These are phyloP conservation scores for Cyberlindnera maclurae DNA, from an alignment of 805 yeast genomes.

Conservation along the genomic window DNA sequence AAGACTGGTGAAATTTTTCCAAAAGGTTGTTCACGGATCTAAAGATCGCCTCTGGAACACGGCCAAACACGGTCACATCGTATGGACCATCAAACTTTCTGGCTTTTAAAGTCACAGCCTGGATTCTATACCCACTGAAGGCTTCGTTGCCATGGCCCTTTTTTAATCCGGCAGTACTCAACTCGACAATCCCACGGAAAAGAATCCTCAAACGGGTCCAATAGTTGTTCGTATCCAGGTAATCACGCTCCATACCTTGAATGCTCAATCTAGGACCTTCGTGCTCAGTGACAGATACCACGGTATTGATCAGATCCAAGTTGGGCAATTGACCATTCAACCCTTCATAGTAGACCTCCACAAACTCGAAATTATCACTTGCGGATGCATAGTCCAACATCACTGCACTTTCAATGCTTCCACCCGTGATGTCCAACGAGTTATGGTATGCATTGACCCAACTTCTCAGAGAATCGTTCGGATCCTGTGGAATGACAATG, in stretches of 20 bases:
- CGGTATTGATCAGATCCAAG: constrained; percentile 80
- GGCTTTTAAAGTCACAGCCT: constrained; percentile 77
- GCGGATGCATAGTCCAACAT: constrained; percentile 69
- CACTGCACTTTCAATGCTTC: constrained; percentile 86
- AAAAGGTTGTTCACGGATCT: constrained; percentile 85
- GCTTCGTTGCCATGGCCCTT: constrained; percentile 74
- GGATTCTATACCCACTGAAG: constrained; percentile 94
- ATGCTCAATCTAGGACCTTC: constrained; percentile 68
- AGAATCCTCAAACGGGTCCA: constrained; percentile 51
- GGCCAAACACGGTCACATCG: constrained; percentile 88
- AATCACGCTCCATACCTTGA: constrained; percentile 47
- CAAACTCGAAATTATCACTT: constrained; percentile 60
- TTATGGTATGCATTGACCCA: constrained; percentile 97
- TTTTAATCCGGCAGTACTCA: constrained; percentile 65
- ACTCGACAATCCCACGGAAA: constrained; percentile 55
- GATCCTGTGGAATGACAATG: constrained; percentile 72
- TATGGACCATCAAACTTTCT: constrained; percentile 45
- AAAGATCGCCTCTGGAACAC: constrained; percentile 80
- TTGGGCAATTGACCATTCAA: constrained; percentile 95
- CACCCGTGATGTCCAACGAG: constrained; percentile 79
- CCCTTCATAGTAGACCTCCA: constrained; percentile 79
- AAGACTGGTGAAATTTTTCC: constrained; percentile 96
- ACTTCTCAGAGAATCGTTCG: constrained; percentile 57
- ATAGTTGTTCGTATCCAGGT: constrained; percentile 42
- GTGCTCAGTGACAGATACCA: constrained; percentile 62